phyloP scores from a whole-genome alignment of 495 filamentous ascomycete species.

The Amniculicola lignicola region DNA sequence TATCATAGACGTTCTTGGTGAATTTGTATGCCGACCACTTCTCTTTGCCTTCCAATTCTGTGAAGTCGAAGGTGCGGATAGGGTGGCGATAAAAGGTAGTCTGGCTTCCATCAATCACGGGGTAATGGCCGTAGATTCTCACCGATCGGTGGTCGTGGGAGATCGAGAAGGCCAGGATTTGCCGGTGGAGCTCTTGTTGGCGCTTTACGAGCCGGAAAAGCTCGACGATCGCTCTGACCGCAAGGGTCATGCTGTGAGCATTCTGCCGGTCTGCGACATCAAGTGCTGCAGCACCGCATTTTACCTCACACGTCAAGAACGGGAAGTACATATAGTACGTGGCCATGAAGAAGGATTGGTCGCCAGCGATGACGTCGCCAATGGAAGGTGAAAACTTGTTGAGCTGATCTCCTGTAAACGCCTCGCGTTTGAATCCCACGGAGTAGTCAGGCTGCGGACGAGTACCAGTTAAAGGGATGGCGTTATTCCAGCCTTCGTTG shows the following conservation, averaged over 20 bases:
- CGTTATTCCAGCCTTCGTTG: conserved; percentile 33
- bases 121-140: conserved; percentile 35
- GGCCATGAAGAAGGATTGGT: conserved; percentile 23
- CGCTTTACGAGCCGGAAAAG: conserved; percentile 23
- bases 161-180: conserved; percentile 44
- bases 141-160: conserved; percentile 46
- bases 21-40: not conserved
- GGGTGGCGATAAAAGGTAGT: conserved; percentile 39
- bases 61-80: conserved; percentile 28
- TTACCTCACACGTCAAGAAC: conserved; percentile 44
- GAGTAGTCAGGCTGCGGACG: conserved; percentile 35
- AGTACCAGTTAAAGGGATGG: conserved; percentile 22
- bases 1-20: not conserved
- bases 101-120: conserved; percentile 16
- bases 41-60: not conserved
- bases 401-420: conserved; percentile 24
- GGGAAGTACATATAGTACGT: conserved; percentile 43
- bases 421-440: conserved; percentile 30
- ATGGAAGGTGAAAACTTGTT: conserved; percentile 8
- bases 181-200: not conserved
- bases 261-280: conserved; percentile 44
- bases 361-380: conserved; percentile 8
- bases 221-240: conserved; percentile 39
- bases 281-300: conserved; percentile 39
- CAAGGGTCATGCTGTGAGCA: conserved; percentile 41